Percentiles rank a stretch among this genome's conserved stretches.
phyloP scores from a whole-genome alignment of 352 stramenopile species.

The Thraustotheca clavata region DNA sequence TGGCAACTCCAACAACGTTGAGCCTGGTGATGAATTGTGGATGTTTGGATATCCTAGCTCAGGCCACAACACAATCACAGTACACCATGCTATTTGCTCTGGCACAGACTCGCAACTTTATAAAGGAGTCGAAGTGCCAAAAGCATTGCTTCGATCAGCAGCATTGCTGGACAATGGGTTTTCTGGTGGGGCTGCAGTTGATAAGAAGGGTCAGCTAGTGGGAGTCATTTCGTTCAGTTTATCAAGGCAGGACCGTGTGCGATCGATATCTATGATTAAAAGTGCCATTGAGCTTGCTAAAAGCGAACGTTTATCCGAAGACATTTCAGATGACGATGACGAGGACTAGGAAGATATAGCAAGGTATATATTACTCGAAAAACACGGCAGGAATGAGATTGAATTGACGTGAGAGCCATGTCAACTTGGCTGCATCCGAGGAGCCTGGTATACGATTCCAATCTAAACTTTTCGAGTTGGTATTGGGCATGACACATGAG shows the following conservation, averaged over 20 bases:
- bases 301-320: slow-evolving; percentile 29
- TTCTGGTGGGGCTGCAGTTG: slow-evolving; percentile 70
- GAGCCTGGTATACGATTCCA: slow-evolving; percentile 72
- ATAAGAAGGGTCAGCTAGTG: slow-evolving; percentile 80
- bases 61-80: slow-evolving; percentile 84
- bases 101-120: slow-evolving; percentile 82
- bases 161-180: slow-evolving; percentile 82
- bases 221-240: slow-evolving; percentile 83
- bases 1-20: slow-evolving; percentile 83
- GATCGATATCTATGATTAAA: slow-evolving; percentile 86
- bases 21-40: slow-evolving; percentile 84
- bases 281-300: slow-evolving; percentile 76
- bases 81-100: slow-evolving; percentile 85
- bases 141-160: slow-evolving; percentile 78
- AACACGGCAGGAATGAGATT: slow-evolving; percentile 27
- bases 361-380: not conserved
- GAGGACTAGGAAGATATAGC: not conserved
- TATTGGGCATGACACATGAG: slow-evolving; percentile 29
- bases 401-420: slow-evolving; percentile 68
- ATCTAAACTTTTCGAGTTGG: slow-evolving; percentile 45
- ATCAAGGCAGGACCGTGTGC: slow-evolving; percentile 74
- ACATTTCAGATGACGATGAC: slow-evolving; percentile 1
- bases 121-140: slow-evolving; percentile 74
- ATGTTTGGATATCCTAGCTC: slow-evolving; percentile 87
- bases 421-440: slow-evolving; percentile 58